Evolutionary conservation across 805 yeast genomes (phyloP).

Genomic region (Myxozyma lipomycoides): DNA sequence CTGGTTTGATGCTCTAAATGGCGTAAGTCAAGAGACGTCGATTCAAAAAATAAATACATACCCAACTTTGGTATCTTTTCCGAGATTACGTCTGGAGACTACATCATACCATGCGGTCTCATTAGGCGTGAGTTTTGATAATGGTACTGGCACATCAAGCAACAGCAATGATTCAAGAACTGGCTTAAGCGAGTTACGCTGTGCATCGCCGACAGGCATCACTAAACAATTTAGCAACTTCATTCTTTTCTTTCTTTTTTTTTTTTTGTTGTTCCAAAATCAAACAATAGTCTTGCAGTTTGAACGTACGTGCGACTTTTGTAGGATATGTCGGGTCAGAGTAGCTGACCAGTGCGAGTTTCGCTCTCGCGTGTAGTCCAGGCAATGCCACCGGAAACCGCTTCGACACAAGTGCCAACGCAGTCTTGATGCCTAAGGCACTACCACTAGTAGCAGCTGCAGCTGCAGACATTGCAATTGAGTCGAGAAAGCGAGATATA

Average conservation of each 20-base stretch:
- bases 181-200: constrained; percentile 8
- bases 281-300: too few species aligned
- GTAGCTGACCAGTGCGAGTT: constrained; percentile 14
- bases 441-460: background rate
- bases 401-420: constrained; percentile 13
- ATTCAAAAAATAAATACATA: background rate
- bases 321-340: constrained; percentile 10
- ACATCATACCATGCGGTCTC: constrained; percentile 15
- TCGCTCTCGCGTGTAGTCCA: constrained; percentile 18
- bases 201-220: constrained; percentile 12
- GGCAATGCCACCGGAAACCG: constrained; percentile 16
- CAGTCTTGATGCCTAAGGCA: constrained; percentile 8
- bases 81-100: constrained; percentile 7
- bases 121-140: constrained; percentile 3
- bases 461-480: background rate
- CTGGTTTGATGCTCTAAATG: constrained; percentile 5
- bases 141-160: constrained; percentile 17
- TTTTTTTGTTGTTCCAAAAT: too few species aligned
- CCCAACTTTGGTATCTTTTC: constrained; percentile 17
- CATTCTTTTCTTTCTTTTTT: too few species aligned
- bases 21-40: background rate
- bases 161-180: constrained; percentile 18
- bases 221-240: too few species aligned
- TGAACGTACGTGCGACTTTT: constrained; percentile 12
- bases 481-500: too few species aligned